phyloP scores from a whole-genome alignment of 2,329 filamentous ascomycete species.

The Elsinoe necatrix region DNA sequence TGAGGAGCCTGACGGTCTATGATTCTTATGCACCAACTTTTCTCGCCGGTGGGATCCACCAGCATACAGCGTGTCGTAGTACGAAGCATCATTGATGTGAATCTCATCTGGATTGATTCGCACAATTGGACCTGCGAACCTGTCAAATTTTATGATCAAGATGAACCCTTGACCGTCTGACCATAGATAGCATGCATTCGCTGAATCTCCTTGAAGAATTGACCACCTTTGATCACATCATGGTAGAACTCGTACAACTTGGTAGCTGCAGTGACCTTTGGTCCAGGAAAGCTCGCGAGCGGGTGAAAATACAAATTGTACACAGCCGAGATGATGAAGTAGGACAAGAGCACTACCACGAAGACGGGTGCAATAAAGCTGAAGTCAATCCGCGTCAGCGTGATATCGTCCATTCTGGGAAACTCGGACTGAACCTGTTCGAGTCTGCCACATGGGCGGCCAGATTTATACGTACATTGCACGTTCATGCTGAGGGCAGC shows the following conservation, averaged over 20 bases:
- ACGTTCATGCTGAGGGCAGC: neutral
- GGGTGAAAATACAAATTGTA: slow-evolving; percentile 24
- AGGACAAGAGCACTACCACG: slow-evolving; percentile 7
- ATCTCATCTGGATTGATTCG: slow-evolving; percentile 35
- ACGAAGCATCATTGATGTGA: slow-evolving; percentile 36
- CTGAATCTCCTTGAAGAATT: slow-evolving; percentile 24
- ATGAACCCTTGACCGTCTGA: neutral
- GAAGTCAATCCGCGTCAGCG: neutral
- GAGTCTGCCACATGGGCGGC: neutral
- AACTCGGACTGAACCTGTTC: too few relatives aligned
- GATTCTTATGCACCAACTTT: slow-evolving; percentile 20
- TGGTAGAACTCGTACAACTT: slow-evolving; percentile 27
- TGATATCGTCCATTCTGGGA: too few relatives aligned
- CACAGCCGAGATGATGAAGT: slow-evolving; percentile 18
- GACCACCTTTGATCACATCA: slow-evolving; percentile 23
- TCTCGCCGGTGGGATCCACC: slow-evolving; percentile 18
- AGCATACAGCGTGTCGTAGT: slow-evolving; percentile 24
- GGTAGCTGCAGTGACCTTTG: slow-evolving; percentile 24
- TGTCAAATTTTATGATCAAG: too few relatives aligned
- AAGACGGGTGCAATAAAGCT: neutral
- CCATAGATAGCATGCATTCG: slow-evolving; percentile 25
- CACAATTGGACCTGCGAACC: slow-evolving; percentile 11
- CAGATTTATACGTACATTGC: neutral
- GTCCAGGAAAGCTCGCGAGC: slow-evolving; percentile 25
- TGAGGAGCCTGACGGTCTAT: neutral